phyloP scores from a whole-genome alignment of 306 rosid genomes.

The Cicer pinnatifidum region DNA sequence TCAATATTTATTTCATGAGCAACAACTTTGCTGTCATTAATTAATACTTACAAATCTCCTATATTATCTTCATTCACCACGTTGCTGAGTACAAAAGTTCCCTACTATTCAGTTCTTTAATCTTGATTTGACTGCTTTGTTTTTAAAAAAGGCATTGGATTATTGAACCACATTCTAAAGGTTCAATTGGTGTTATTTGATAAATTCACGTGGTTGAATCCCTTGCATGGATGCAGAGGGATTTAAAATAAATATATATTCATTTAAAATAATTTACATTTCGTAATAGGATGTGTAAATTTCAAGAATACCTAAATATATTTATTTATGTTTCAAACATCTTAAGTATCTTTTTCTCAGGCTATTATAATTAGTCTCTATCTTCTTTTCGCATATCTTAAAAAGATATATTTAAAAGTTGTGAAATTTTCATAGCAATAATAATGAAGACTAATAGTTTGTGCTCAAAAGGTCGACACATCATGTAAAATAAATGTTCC shows the following conservation, averaged over 20 bases:
- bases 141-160: not conserved
- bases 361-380: not conserved
- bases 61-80: constrained; percentile 3
- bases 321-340: constrained; percentile 21
- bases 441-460: constrained; percentile 6
- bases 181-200: not conserved
- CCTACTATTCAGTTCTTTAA: not conserved
- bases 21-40: constrained; percentile 9
- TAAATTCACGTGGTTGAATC: constrained; percentile 1
- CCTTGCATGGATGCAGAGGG: not conserved
- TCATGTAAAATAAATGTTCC: constrained; percentile 22
- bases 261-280: not conserved
- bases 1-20: constrained; percentile 18
- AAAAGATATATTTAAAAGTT: not conserved
- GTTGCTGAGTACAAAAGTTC: constrained; percentile 5
- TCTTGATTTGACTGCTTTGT: constrained; percentile 13
- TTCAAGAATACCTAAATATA: not conserved
- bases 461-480: constrained; percentile 4
- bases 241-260: not conserved
- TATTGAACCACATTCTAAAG: not conserved
- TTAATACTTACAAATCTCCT: not conserved
- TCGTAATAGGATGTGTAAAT: not conserved
- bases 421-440: constrained; percentile 2
- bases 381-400: not conserved
- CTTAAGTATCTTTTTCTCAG: not conserved